Evolutionary conservation across 1,284 basidiomycete genomes (phyloP).

Genomic region (Porogramme epimiltina): DNA sequence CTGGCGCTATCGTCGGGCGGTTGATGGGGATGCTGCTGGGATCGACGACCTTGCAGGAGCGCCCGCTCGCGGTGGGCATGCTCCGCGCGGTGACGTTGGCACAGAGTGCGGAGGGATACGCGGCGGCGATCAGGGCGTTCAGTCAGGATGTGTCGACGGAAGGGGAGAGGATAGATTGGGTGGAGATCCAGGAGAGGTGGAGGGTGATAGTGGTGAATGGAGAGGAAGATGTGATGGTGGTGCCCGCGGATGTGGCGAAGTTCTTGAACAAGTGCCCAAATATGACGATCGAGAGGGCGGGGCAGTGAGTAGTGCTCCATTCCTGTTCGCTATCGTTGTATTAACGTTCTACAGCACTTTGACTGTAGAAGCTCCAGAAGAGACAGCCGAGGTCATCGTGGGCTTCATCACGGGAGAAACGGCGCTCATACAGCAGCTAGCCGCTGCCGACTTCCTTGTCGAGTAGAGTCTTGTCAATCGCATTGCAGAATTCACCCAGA

Average conservation of each 20-base stretch:
- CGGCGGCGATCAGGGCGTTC: constrained; percentile 4
- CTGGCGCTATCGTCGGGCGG: too few relatives aligned
- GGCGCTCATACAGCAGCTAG: neutral
- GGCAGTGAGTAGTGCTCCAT: constrained; percentile 7
- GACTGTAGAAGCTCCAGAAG: too few relatives aligned
- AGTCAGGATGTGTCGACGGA: neutral
- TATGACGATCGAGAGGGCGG: neutral
- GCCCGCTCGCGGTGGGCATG: constrained; percentile 7
- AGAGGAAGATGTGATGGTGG: constrained; percentile 9
- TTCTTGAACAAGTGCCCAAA: constrained; percentile 2
- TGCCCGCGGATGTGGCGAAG: neutral
- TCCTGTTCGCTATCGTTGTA: too few relatives aligned
- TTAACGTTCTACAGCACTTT: too few relatives aligned
- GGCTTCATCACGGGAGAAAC: neutral
- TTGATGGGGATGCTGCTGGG: neutral
- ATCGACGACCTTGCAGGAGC: neutral
- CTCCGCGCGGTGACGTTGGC: neutral
- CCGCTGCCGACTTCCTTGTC: too few relatives aligned
- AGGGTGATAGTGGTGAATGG: constrained; percentile 8
- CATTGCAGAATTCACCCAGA: too few relatives aligned
- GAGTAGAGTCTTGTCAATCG: too few relatives aligned
- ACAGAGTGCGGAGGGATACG: neutral
- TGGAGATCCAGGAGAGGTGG: constrained; percentile 3
- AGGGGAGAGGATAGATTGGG: constrained; percentile 2
- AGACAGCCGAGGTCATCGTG: too few relatives aligned